Percentiles rank a stretch among this genome's conserved stretches.
Evolutionary conservation across 768 basidiomycete genomes (phyloP).

Genomic region (Mycena amicta): DNA sequence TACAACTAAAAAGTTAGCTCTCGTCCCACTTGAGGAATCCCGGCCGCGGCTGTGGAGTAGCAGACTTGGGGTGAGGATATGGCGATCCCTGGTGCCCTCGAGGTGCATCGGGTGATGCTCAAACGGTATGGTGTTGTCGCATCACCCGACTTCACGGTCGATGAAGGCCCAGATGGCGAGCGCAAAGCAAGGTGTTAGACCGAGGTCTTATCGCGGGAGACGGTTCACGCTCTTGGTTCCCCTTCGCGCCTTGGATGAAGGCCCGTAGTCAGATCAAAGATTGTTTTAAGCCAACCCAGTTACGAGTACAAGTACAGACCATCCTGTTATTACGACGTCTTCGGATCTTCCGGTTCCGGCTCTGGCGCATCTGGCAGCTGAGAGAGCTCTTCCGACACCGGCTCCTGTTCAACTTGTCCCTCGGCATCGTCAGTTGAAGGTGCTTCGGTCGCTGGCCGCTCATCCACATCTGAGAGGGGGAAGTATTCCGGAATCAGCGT

Average conservation of each 20-base stretch:
- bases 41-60: conserved; percentile 20
- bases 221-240: conserved; percentile 13
- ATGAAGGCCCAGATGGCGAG: conserved; percentile 6
- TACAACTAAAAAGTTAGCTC: not conserved
- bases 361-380: not conserved
- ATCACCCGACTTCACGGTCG: conserved; percentile 5
- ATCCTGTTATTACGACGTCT: not conserved
- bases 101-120: conserved; percentile 14
- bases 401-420: not conserved
- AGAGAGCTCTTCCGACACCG: conserved; percentile 4
- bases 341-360: not conserved
- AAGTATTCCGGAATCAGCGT: conserved; percentile 67
- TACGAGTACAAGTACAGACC: not conserved
- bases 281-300: no score
- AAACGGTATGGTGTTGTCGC: conserved; percentile 22
- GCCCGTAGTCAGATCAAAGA: conserved; percentile 16
- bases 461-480: conserved; percentile 43
- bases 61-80: conserved; percentile 24
- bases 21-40: conserved; percentile 9
- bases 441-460: not conserved
- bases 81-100: conserved; percentile 18
- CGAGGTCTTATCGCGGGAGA: conserved; percentile 15
- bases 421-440: conserved; percentile 3
- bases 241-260: conserved; percentile 15
- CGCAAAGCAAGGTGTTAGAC: conserved; percentile 12